Evolutionary conservation across 2,329 filamentous ascomycete genomes (phyloP).

Genomic region (Colletotrichum liriopes): DNA sequence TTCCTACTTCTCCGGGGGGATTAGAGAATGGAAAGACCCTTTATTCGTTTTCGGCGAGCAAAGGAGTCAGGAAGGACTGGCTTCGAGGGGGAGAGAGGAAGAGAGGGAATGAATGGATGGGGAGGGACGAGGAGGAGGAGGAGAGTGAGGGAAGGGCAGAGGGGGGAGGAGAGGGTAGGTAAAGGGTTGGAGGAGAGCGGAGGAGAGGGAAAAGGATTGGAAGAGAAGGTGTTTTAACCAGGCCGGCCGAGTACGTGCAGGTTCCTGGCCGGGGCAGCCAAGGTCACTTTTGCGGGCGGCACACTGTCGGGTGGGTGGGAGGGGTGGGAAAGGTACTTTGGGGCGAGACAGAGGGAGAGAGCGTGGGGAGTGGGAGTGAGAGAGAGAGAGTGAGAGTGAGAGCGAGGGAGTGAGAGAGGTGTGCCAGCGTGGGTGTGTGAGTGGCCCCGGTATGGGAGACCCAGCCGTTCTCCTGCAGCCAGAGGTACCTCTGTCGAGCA

Average conservation of each 20-base stretch:
- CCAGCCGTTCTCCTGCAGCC: background rate
- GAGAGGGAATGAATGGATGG: constrained; percentile 72
- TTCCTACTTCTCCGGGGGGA: constrained; percentile 42
- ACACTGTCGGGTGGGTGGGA: background rate
- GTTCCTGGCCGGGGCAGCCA: background rate
- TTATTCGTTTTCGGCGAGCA: constrained; percentile 46
- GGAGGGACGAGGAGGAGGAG: constrained; percentile 56
- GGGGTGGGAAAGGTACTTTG: constrained; percentile 23
- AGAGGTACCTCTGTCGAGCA: background rate
- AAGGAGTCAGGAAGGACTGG: constrained; percentile 63
- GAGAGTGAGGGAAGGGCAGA: constrained; percentile 51
- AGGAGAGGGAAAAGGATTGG: constrained; percentile 71
- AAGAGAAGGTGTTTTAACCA: constrained; percentile 65
- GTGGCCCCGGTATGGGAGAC: background rate
- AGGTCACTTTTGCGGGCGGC: background rate
- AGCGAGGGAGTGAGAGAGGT: constrained; percentile 8
- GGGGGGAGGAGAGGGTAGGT: constrained; percentile 54
- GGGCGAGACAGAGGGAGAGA: background rate
- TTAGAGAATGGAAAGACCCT: constrained; percentile 45
- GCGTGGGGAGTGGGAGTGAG: constrained; percentile 27
- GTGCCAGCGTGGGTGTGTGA: background rate
- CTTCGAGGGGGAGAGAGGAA: constrained; percentile 64
- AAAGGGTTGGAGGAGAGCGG: constrained; percentile 70
- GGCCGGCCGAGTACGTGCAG: constrained; percentile 18
- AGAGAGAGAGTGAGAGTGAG: constrained; percentile 14